Evolutionary conservation across 2,329 filamentous ascomycete species (phyloP), one percentile per base, ranked within the genome.

Genomic region (Penicillium polonicum): DNA sequence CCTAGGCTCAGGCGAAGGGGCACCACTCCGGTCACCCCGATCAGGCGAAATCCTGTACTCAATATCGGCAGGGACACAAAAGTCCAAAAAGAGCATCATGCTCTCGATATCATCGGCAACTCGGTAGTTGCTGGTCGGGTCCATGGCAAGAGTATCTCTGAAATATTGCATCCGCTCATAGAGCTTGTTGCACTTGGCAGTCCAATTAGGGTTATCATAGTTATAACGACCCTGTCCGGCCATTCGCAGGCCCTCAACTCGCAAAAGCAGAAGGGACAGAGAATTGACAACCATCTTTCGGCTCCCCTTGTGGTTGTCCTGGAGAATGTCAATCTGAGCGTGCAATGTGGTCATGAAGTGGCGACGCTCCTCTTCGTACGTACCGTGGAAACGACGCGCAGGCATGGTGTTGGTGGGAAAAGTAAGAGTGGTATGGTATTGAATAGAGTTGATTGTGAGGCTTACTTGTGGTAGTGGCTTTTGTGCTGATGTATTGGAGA

Each of bases 261-360:
- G 55, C 5, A 6, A n/a, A 12, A 53, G 35, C 3, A 57, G 43
- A 7, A 36, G 23, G 15, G 6, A n/a, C 4, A 57, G 29, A 10
- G 36, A 42, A 4, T 35, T 27, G 7, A 49, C 29, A 5, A 25
- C 29, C 15, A 44, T 38, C 6, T 27, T 8, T 1, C 19, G 39
- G 19, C 12, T 19, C 4, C 33, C 29, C 5, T 19, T 15, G 19
- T 39, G 2, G 8, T 38, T 44, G 13, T 48, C 36, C 19, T 35
- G 25, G 31, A 58, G 55, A 33, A 58, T 58, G 38, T 49, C 23
- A n/a, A 48, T 49, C 33, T 49, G 55, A n/a, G 44, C 29, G n/a
- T 44, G n/a, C 15, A 58, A 25, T 2, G 55, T 55, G 51, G 51
- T 55, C 38, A 43, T 15, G 19, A 58, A 38, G 12, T 35, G 10